phyloP scores from a whole-genome alignment of 495 filamentous ascomycete genomes.

The Penicillium parvum region DNA sequence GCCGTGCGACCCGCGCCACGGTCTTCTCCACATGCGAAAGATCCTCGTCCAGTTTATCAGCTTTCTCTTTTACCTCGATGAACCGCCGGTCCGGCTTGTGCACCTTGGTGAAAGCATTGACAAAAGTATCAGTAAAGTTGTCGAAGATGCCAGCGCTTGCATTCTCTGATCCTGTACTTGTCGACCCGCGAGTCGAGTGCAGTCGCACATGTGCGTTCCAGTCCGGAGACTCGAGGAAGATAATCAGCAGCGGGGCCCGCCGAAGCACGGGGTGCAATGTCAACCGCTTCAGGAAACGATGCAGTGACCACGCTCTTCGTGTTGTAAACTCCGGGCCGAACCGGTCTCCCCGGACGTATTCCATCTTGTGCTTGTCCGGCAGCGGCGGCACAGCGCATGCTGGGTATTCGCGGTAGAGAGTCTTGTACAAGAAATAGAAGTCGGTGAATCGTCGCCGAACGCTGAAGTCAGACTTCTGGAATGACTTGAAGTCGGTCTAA shows the following conservation, averaged over 20 bases:
- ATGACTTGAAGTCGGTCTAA: constrained; percentile 89
- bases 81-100: constrained; percentile 94
- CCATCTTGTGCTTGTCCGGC: constrained; percentile 98
- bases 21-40: constrained; percentile 90
- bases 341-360: constrained; percentile 92
- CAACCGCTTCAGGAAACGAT: constrained; percentile 85
- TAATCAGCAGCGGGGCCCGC: constrained; percentile 71
- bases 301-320: constrained; percentile 81
- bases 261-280: constrained; percentile 86
- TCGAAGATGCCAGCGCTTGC: constrained; percentile 72
- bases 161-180: constrained; percentile 47
- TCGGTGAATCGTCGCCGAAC: constrained; percentile 93
- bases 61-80: constrained; percentile 87
- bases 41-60: constrained; percentile 93
- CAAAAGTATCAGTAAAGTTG: constrained; percentile 89
- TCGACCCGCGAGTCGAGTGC: constrained; percentile 58
- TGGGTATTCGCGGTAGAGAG: constrained; percentile 78
- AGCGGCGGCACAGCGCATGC: constrained; percentile 89
- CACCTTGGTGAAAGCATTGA: constrained; percentile 95
- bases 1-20: constrained; percentile 78
- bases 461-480: constrained; percentile 68
- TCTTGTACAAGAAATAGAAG: constrained; percentile 95
- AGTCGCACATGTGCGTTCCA: constrained; percentile 95
- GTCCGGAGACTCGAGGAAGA: constrained; percentile 87
- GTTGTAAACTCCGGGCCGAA: constrained; percentile 93